Evolutionary conservation across 2,329 filamentous ascomycete species (phyloP).

Genomic region (Claviceps arundinis): DNA sequence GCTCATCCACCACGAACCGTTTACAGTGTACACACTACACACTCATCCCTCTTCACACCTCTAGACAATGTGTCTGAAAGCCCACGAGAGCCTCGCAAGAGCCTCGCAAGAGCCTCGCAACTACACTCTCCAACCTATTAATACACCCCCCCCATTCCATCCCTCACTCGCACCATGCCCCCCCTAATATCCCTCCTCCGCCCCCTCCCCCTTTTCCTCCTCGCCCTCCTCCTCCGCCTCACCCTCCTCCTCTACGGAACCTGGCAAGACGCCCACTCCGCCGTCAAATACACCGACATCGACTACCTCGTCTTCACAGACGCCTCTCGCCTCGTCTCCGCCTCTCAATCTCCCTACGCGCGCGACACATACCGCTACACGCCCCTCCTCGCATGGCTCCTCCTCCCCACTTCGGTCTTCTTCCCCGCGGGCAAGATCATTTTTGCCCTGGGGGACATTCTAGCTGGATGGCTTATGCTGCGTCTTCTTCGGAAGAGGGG

Average conservation of each 20-base stretch:
- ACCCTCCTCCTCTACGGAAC: constrained; percentile 74
- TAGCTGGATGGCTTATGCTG: constrained; percentile 68
- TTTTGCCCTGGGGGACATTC: constrained; percentile 71
- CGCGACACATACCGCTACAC: constrained; percentile 96
- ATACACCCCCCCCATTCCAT: neutral
- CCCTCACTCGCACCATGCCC: neutral
- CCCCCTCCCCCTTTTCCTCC: constrained; percentile 37
- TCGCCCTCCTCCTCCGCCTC: constrained; percentile 52
- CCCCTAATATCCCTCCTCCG: constrained; percentile 15
- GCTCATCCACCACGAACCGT: neutral
- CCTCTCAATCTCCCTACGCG: constrained; percentile 63
- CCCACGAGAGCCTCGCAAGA: too few species aligned
- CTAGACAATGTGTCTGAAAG: too few species aligned
- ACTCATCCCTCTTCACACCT: neutral
- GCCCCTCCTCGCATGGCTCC: constrained; percentile 79
- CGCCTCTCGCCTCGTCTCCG: constrained; percentile 63
- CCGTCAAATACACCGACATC: constrained; percentile 96
- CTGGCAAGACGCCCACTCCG: constrained; percentile 82
- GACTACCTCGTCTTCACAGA: constrained; percentile 98
- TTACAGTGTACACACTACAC: neutral
- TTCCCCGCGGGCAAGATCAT: constrained; percentile 81
- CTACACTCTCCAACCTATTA: too few species aligned
- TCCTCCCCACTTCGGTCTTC: constrained; percentile 66
- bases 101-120: too few species aligned
- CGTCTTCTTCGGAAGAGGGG: constrained; percentile 23